phyloP scores from a whole-genome alignment of 148 eudicot genomes.

The Limonium bicolor region DNA sequence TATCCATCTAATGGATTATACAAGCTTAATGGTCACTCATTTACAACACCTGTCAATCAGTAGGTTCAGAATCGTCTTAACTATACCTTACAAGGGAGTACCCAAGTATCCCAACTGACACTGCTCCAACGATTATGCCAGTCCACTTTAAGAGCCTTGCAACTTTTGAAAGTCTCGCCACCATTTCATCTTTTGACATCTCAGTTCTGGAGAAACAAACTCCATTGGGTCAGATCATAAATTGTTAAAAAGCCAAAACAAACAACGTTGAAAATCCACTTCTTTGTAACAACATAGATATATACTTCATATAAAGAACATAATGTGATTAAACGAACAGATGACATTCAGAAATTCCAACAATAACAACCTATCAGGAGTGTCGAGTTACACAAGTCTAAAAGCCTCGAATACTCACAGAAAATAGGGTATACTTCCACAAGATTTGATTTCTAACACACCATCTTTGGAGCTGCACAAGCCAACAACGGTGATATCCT shows the following conservation, averaged over 20 bases:
- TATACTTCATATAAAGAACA: not conserved
- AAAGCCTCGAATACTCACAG: too few species aligned
- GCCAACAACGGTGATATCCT: slow-evolving; percentile 80
- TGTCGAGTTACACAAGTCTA: too few species aligned
- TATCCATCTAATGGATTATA: slow-evolving; percentile 6
- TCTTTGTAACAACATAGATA: not conserved
- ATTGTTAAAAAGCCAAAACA: not conserved
- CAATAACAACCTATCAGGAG: not conserved
- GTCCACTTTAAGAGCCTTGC: slow-evolving; percentile 51
- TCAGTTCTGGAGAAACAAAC: slow-evolving; percentile 36
- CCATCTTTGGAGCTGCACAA: slow-evolving; percentile 44
- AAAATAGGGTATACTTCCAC: slow-evolving; percentile 66
- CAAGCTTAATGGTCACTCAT: not conserved
- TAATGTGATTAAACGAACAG: not conserved
- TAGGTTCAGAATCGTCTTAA: not conserved
- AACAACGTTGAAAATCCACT: not conserved
- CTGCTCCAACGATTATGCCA: slow-evolving; percentile 46
- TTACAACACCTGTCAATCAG: not conserved
- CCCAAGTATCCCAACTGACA: slow-evolving; percentile 57
- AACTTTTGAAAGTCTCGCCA: slow-evolving; percentile 45
- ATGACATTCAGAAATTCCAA: not conserved
- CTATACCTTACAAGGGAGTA: slow-evolving; percentile 50
- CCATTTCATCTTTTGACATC: slow-evolving; percentile 64
- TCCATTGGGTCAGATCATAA: not conserved
- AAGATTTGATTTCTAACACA: slow-evolving; percentile 48